A percentile compares a stretch with the other conserved stretches of the same genome.
These are phyloP conservation scores for Lactifluus volemus DNA, from an alignment of 768 basidiomycete genomes.

Conservation along the genomic window DNA sequence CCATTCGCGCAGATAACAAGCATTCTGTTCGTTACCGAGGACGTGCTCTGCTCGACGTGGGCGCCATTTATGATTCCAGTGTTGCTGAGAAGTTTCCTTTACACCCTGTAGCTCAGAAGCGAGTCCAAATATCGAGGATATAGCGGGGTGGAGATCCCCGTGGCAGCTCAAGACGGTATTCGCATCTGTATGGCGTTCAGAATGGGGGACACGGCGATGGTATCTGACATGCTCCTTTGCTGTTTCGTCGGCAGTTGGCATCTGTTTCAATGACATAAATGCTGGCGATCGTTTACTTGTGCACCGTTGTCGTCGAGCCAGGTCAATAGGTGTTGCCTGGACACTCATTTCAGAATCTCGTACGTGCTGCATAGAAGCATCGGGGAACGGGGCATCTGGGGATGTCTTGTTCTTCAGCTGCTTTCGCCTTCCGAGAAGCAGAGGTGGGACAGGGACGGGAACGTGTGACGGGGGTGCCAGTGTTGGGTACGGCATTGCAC, in stretches of 20 bases:
- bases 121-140: constrained; percentile 7
- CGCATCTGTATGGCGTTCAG: not conserved
- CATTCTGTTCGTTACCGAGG: constrained; percentile 66
- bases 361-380: constrained; percentile 12
- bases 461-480: not conserved
- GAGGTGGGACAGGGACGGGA: not conserved
- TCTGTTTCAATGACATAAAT: not conserved
- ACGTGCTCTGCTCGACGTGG: constrained; percentile 68
- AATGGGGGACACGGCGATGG: not conserved
- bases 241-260: not conserved
- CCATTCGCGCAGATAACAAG: constrained; percentile 72
- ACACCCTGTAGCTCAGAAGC: not conserved
- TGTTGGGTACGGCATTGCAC: not conserved
- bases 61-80: constrained; percentile 71
- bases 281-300: not conserved
- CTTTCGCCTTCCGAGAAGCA: not conserved
- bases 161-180: not conserved
- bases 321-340: not conserved
- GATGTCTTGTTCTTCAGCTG: not conserved
- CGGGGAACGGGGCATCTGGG: constrained; percentile 8
- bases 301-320: not conserved
- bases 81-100: constrained; percentile 28
- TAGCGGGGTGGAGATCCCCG: constrained; percentile 8
- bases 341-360: constrained; percentile 2
- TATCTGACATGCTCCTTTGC: not conserved